Conservation (phyloP, 2,329 filamentous ascomycete species). For the Sporothrix luriei region DNA sequence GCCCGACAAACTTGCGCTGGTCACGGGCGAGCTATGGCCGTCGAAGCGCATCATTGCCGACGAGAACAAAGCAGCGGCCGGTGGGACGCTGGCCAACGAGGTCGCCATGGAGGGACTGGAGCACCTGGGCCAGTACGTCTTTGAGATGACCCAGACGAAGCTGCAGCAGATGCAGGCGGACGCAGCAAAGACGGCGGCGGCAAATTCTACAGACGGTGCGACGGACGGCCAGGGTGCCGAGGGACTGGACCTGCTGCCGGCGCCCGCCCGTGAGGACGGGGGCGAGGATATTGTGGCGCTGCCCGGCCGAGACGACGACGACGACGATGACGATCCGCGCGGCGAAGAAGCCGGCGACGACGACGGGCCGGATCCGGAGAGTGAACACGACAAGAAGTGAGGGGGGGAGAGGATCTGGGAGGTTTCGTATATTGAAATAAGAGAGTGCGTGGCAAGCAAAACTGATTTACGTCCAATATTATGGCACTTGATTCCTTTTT, state of each 20-base stretch:
- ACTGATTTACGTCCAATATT: conserved; percentile 5
- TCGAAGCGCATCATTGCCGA: conserved; percentile 58
- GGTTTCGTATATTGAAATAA: background rate
- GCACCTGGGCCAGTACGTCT: conserved; percentile 94
- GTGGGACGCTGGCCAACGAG: conserved; percentile 61
- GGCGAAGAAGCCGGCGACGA: conserved; percentile 5
- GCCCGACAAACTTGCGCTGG: conserved; percentile 78
- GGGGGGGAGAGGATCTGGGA: background rate
- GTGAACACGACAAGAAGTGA: conserved; percentile 5
- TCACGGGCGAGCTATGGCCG: conserved; percentile 85
- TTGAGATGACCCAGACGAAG: conserved; percentile 80
- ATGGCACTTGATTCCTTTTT: conserved; percentile 1
- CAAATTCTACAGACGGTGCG: background rate
- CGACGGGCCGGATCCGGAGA: conserved; percentile 6
- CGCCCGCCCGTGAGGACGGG: conserved; percentile 22
- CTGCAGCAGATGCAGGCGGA: conserved; percentile 54
- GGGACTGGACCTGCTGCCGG: background rate
- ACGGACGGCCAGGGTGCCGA: background rate
- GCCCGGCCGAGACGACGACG: conserved; percentile 30
- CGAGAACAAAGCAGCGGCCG: conserved; percentile 58
- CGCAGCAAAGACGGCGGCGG: background rate
- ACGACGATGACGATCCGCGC: conserved; percentile 18
- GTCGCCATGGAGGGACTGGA: conserved; percentile 87
- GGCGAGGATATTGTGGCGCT: conserved; percentile 33
- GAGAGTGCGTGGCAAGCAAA: background rate